These are phyloP conservation scores for Achaetomium macrosporum DNA, from an alignment of 2,329 filamentous ascomycete species.

Conservation along the genomic window DNA sequence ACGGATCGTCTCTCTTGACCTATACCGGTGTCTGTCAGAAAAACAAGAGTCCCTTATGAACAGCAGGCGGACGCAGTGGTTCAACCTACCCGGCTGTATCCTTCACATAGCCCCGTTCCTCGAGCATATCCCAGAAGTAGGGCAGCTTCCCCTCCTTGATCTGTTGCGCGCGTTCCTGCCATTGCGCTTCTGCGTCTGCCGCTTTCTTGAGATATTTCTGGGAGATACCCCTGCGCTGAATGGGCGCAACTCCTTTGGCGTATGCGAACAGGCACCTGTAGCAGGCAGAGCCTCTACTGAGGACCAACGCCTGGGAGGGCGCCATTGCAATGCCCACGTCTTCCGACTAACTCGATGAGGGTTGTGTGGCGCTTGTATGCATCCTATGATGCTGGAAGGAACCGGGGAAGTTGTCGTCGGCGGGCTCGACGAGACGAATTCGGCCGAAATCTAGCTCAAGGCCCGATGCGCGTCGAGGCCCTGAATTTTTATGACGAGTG, in stretches of 20 bases:
- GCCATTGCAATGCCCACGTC: conserved; percentile 13
- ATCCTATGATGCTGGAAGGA: neutral
- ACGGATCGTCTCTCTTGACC: conserved; percentile 46
- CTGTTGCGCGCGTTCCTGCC: conserved; percentile 41
- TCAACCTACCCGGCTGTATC: conserved; percentile 62
- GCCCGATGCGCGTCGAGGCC: neutral
- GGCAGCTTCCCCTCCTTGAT: conserved; percentile 46
- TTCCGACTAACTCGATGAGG: neutral
- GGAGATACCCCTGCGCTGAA: conserved; percentile 10
- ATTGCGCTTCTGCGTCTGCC: conserved; percentile 37
- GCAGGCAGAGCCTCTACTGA: conserved; percentile 16
- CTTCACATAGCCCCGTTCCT: conserved; percentile 68
- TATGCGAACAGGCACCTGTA: conserved; percentile 13
- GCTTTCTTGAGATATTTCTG: conserved; percentile 40
- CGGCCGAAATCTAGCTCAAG: too few relatives aligned
- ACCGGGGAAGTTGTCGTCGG: neutral
- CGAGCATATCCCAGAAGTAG: conserved; percentile 58
- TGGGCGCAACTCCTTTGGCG: neutral
- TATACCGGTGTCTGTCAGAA: conserved; percentile 25
- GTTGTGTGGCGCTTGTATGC: neutral
- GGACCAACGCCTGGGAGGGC: conserved; percentile 14
- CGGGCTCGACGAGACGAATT: too few relatives aligned
- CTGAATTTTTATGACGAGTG: too few relatives aligned
- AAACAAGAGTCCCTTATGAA: neutral
- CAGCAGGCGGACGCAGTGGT: neutral